Evolutionary conservation across 163 green algal genomes (phyloP).

Genomic region (Scenedesmus sp.): DNA sequence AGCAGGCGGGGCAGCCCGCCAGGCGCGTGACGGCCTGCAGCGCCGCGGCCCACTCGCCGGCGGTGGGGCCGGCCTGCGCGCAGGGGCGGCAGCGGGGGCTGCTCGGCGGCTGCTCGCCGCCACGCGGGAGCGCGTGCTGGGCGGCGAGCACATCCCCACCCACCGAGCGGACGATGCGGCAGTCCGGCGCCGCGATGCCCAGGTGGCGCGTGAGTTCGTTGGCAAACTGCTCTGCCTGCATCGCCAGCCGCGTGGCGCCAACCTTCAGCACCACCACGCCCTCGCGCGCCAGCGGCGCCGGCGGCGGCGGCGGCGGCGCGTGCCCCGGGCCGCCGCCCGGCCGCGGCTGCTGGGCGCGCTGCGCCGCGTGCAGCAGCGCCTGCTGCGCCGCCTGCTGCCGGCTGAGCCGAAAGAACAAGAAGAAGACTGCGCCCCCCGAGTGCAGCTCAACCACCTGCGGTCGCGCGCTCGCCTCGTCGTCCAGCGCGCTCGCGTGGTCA

Average conservation of each 20-base stretch:
- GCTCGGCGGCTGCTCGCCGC: too few species aligned
- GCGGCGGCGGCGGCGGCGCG: background rate
- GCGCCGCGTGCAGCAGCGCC: background rate
- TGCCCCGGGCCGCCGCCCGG: background rate
- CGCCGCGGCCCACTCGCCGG: conserved; percentile 64
- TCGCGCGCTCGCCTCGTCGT: too few species aligned
- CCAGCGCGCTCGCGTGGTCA: background rate
- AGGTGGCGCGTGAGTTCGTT: conserved; percentile 82
- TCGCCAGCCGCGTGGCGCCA: conserved; percentile 52
- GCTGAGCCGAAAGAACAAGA: conserved; percentile 82
- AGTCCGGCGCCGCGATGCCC: conserved; percentile 70
- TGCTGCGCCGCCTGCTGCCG: conserved; percentile 16
- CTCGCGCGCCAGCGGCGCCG: conserved; percentile 11
- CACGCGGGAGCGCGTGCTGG: too few species aligned
- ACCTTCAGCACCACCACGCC: conserved; percentile 55
- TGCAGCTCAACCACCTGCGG: conserved; percentile 73
- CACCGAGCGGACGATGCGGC: conserved; percentile 74
- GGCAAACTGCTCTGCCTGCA: conserved; percentile 87
- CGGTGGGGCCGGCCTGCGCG: conserved; percentile 56
- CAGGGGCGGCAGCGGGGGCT: background rate
- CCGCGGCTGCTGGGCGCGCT: background rate
- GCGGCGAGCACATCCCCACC: background rate
- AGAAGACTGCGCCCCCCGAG: conserved; percentile 77
- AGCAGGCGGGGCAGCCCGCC: background rate
- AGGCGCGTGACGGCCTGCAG: conserved; percentile 42